phyloP scores from a whole-genome alignment of 768 basidiomycete genomes.

The Hygrocybe punicea region DNA sequence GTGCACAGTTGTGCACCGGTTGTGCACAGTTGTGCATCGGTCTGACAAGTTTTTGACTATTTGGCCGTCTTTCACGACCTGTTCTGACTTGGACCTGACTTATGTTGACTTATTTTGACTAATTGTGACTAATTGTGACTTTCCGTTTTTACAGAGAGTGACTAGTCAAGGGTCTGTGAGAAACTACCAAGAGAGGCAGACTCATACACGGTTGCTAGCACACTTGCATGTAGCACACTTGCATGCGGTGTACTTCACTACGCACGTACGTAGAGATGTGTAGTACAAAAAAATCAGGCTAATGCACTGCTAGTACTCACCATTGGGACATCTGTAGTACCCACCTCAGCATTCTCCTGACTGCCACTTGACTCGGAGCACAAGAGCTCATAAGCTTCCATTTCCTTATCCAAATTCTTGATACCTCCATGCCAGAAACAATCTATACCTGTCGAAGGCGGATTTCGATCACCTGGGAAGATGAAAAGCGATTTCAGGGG shows the following conservation, averaged over 20 bases:
- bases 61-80: too few species aligned
- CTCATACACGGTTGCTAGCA: neutral
- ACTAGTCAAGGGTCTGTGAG: constrained; percentile 1
- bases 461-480: constrained; percentile 5
- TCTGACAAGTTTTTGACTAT: too few species aligned
- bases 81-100: too few species aligned
- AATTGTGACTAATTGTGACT: too few species aligned
- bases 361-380: neutral
- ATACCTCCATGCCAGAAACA: constrained; percentile 17
- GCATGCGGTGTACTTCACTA: neutral
- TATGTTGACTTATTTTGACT: too few species aligned
- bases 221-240: too few species aligned
- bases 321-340: neutral
- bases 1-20: too few species aligned
- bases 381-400: constrained; percentile 17
- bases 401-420: constrained; percentile 16
- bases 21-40: too few species aligned
- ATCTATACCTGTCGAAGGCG: constrained; percentile 12
- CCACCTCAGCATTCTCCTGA: neutral
- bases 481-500: constrained; percentile 8
- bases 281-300: neutral
- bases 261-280: neutral
- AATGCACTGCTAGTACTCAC: neutral
- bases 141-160: too few species aligned
- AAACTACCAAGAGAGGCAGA: too few species aligned